phyloP scores from a whole-genome alignment of 441 rosid species.

The Croton laevigatus region DNA sequence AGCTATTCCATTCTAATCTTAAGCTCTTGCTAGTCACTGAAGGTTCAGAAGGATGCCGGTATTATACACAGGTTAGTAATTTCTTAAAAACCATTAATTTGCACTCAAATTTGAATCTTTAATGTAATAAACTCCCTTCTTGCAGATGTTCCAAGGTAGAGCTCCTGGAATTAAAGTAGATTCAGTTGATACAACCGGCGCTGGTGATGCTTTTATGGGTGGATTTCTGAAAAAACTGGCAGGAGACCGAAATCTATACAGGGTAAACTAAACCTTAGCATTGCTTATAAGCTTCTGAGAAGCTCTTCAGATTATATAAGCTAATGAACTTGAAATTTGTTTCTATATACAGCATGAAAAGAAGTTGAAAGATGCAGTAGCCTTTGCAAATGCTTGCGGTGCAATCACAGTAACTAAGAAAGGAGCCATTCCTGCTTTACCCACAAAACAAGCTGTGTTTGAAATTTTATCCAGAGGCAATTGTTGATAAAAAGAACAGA shows the following conservation, averaged over 20 bases:
- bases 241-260: conserved; percentile 35
- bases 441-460: conserved; percentile 27
- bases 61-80: conserved; percentile 60
- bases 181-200: conserved; percentile 73
- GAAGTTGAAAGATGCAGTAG: conserved; percentile 26
- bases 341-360: conserved; percentile 30
- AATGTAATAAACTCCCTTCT: neutral
- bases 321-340: neutral
- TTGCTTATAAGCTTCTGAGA: neutral
- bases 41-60: conserved; percentile 68
- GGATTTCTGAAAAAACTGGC: conserved; percentile 65
- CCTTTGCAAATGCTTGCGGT: conserved; percentile 34
- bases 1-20: conserved; percentile 57
- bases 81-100: no score
- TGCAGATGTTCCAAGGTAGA: conserved; percentile 65
- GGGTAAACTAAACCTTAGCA: conserved; percentile 13
- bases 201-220: conserved; percentile 77
- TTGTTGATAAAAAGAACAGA: neutral
- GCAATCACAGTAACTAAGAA: conserved; percentile 30
- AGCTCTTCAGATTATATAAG: neutral
- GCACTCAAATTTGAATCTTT: conserved; percentile 40
- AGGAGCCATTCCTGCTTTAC: conserved; percentile 40
- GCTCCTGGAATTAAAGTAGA: conserved; percentile 60
- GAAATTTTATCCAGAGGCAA: conserved; percentile 10
- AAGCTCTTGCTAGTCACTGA: conserved; percentile 71